A percentile compares a stretch with the other conserved stretches of the same genome.
Conservation (phyloP, 2,329 filamentous ascomycete genomes). For the Orbilia javanica region DNA sequence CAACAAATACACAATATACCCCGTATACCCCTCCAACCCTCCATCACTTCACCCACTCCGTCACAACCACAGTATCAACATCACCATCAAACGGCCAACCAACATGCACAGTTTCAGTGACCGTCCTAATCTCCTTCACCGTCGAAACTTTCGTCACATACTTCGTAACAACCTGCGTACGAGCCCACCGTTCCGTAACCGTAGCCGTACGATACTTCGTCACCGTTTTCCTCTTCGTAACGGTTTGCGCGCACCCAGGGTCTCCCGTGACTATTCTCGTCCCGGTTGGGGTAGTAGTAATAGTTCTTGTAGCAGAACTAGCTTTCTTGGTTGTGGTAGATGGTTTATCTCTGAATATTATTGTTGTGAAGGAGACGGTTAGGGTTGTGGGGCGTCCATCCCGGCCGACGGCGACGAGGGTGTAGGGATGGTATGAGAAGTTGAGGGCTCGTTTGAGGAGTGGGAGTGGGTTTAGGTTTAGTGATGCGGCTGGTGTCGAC, state of each 20-base stretch:
- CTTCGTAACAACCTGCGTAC: conserved; percentile 17
- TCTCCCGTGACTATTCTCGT: not conserved
- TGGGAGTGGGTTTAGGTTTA: conserved; percentile 27
- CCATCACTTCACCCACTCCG: not conserved
- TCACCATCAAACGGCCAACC: conserved; percentile 2
- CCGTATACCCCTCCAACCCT: no score
- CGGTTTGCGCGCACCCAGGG: not conserved
- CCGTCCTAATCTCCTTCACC: not conserved
- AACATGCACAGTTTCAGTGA: conserved; percentile 12
- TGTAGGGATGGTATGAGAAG: conserved; percentile 41
- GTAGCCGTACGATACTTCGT: conserved; percentile 22
- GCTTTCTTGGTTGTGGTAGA: not conserved
- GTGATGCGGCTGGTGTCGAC: not conserved
- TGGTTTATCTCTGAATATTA: conserved; percentile 3
- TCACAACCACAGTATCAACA: conserved; percentile 14
- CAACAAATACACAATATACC: not conserved
- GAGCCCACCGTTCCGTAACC: conserved; percentile 7
- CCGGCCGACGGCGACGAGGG: conserved; percentile 39
- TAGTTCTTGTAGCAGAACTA: not conserved
- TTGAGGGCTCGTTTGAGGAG: conserved; percentile 25
- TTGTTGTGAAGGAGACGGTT: conserved; percentile 40
- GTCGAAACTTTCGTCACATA: conserved; percentile 23
- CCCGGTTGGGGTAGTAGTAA: not conserved
- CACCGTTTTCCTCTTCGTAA: conserved; percentile 15
- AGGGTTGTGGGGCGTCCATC: conserved; percentile 40